Evolutionary conservation across 2,329 filamentous ascomycete genomes (phyloP), one percentile per base, ranked within the genome.

Genomic region (Aspergillus caelatus): DNA sequence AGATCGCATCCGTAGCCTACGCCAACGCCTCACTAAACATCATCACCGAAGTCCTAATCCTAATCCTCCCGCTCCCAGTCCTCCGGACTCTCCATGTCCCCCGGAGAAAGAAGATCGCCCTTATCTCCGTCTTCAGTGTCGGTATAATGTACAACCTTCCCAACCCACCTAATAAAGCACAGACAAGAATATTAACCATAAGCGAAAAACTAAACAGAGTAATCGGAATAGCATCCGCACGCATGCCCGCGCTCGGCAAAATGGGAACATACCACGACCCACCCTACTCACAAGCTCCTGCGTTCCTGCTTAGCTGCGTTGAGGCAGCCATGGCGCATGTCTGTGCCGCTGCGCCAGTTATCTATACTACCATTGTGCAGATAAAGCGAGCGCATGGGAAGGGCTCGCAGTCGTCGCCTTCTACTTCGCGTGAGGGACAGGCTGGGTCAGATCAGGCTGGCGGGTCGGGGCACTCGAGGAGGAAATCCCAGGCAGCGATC

Each of bases 301-400:
- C 41, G 8, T 58, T 45, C 19, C 23, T 58, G 19, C 55, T 58
- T 12, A 58, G 55, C 39, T 58, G 55, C 10, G 55, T 41, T 23
- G 55, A 58, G 41, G 41, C 26, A 58, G 55, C 36, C 14, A 45
- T 58, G 55, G 55, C 36, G 36, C 55, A 58, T 45, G 39, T 58
- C 23, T 58, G 55, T 23, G 55, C 55, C 28, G 55, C 55, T 2
- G 55, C 55, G 0, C 55, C 55, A 11, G 55, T 45, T 3, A 21
- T 58, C 16, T 58, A 58, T 14, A 28, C 36, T 16, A 21, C 55
- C 6, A 11, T 46, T 23, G 41, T 58, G 11, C 55, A 45, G 26
- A 19, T 58, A 2, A 58, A 46, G 4, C 55, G 41, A 3, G 30
- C 7, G 21, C 14, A 14, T 28, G 30, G 26, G 39, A 43, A 46